Base-by-base conservation (phyloP, 2,329 filamentous ascomycete genomes). In the Pyrenophora graminea region DNA sequence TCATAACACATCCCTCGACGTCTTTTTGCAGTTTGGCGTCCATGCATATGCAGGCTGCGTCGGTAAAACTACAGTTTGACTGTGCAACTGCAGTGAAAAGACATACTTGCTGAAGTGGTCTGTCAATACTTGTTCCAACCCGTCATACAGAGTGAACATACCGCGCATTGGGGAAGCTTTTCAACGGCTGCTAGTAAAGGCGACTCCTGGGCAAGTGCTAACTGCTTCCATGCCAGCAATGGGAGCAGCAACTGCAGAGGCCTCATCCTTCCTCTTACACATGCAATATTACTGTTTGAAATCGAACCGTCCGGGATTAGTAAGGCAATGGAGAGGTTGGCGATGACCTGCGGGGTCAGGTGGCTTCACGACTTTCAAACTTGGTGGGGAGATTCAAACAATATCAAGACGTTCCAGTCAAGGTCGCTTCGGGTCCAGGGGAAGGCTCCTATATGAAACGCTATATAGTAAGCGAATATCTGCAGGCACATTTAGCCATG, bases 101-200 rank as follows among this genome's bases (percentile, higher is more conserved):
- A 19, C 61, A 64, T 27, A 18, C 30, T 58, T 58, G 56, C 61
- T 64, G 27, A 21, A 40, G 27, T 18, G 7, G 4, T 9, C 10
- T 12, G 39, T 59, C 37, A 60, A 45, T 17, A 34, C 6, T 6
- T 19, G 15, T 18, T 18, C n/a, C 31, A 9, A 25, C 10, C 36
- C 18, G n/a, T 34, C 2, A 19, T 10, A 31, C 13, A 39, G 3
- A 15, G 18, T 17, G 9, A 27, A 59, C 61, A 39, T 63, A 64
- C 61, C 37, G 61, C 60, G 38, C 61, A 64, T 41, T 45, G 33
- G 21, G 61, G 61, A 38, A 64, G 54, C 15, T 54, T 45, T 19
- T 39, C 47, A 43, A 58, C 43, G 15, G 46, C 52, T 6, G 51
- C 48, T n/a, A 46, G 25, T 12, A 62, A 21, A 48, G 43, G 48